These are phyloP conservation scores for Plantago ovata DNA, from an alignment of 257 asterid species.

Conservation along the genomic window DNA sequence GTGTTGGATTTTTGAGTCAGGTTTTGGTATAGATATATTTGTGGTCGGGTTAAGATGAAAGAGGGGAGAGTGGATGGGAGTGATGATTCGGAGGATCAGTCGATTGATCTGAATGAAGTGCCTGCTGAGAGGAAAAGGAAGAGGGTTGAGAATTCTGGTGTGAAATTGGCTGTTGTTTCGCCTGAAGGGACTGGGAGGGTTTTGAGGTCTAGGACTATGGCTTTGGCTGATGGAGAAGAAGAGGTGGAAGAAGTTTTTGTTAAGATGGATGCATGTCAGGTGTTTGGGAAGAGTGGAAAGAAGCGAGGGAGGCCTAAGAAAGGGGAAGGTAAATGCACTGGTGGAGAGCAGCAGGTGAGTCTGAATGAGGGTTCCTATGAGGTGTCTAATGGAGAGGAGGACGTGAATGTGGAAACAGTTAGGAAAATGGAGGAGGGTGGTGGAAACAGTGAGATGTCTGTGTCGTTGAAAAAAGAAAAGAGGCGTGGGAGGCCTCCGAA, in stretches of 20 bases:
- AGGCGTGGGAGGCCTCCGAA: conserved; percentile 28
- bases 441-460: conserved; percentile 10
- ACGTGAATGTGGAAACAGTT: not conserved
- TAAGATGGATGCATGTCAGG: not conserved
- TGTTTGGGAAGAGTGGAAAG: conserved; percentile 1
- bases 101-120: conserved; percentile 53
- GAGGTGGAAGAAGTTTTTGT: not conserved
- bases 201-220: conserved; percentile 69
- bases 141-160: conserved; percentile 31
- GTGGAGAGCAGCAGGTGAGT: not conserved
- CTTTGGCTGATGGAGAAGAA: conserved; percentile 4
- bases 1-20: conserved; percentile 22
- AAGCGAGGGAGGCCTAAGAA: conserved; percentile 27
- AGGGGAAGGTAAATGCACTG: conserved; percentile 4
- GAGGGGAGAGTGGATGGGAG: conserved; percentile 17
- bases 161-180: conserved; percentile 27
- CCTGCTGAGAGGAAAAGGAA: conserved; percentile 46
- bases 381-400: not conserved
- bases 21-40: not conserved
- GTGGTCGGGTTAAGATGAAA: conserved; percentile 14
- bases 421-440: conserved; percentile 10
- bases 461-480: conserved; percentile 4
- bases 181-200: conserved; percentile 46
- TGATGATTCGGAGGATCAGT: conserved; percentile 33
- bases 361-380: too few species aligned